Percentiles rank a stretch among this genome's conserved stretches.
Evolutionary conservation across 2,329 filamentous ascomycete species (phyloP).

Genomic region (Sarocladium kiliense): DNA sequence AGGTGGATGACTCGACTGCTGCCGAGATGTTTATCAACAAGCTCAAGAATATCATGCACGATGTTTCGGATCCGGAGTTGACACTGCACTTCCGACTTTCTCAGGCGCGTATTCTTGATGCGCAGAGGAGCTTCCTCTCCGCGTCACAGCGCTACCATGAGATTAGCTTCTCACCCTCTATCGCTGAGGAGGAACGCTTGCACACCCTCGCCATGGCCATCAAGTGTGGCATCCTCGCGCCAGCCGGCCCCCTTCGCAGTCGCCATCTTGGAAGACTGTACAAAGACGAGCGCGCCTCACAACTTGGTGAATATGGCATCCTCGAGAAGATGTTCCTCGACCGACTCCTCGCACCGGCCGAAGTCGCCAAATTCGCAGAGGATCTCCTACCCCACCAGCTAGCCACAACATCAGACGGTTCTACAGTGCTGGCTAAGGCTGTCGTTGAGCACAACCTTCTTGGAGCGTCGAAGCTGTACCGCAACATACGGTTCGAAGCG

Average conservation of each 20-base stretch:
- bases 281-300: slow-evolving; percentile 80
- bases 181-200: slow-evolving; percentile 83
- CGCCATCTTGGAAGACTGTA: slow-evolving; percentile 78
- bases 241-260: slow-evolving; percentile 80
- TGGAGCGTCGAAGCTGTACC: slow-evolving; percentile 73
- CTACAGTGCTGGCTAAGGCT: slow-evolving; percentile 86
- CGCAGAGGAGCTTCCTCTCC: slow-evolving; percentile 82
- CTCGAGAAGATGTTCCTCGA: slow-evolving; percentile 98
- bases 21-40: slow-evolving; percentile 90
- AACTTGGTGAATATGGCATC: slow-evolving; percentile 77
- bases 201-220: slow-evolving; percentile 82
- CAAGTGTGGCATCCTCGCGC: slow-evolving; percentile 86
- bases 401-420: slow-evolving; percentile 82
- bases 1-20: slow-evolving; percentile 82
- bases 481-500: slow-evolving; percentile 70
- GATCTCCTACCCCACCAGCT: slow-evolving; percentile 83
- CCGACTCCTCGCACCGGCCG: slow-evolving; percentile 71
- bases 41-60: slow-evolving; percentile 86
- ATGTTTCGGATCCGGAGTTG: slow-evolving; percentile 66
- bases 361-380: slow-evolving; percentile 81
- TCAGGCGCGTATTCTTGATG: slow-evolving; percentile 89
- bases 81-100: slow-evolving; percentile 84
- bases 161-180: slow-evolving; percentile 69
- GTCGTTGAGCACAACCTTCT: slow-evolving; percentile 96
- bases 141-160: slow-evolving; percentile 85